These are phyloP conservation scores for Cutaneotrichosporon sp. DNA, from an alignment of 1,284 basidiomycete genomes.

Conservation along the genomic window DNA sequence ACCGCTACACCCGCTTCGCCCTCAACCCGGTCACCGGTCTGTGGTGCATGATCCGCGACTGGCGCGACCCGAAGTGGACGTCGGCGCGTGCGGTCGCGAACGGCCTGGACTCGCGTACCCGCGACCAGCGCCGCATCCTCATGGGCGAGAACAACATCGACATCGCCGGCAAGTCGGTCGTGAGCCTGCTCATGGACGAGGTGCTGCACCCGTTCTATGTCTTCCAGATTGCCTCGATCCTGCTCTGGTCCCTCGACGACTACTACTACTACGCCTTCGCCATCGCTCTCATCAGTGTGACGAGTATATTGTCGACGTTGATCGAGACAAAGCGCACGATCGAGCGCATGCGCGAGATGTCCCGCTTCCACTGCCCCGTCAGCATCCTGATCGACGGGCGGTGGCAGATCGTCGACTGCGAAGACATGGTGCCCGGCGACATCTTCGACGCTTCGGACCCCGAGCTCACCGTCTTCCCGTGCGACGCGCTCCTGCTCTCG, in stretches of 20 bases:
- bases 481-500: conserved; percentile 68
- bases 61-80: conserved; percentile 84
- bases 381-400: conserved; percentile 69
- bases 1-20: conserved; percentile 86
- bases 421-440: conserved; percentile 87
- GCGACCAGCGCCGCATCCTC: conserved; percentile 68
- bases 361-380: conserved; percentile 81
- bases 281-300: conserved; percentile 86
- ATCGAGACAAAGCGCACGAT: conserved; percentile 96
- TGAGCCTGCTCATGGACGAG: conserved; percentile 87
- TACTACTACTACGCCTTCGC: conserved; percentile 99
- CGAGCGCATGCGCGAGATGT: conserved; percentile 94
- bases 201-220: conserved; percentile 96
- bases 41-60: conserved; percentile 84
- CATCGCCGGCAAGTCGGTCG: conserved; percentile 80
- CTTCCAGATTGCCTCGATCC: conserved; percentile 95
- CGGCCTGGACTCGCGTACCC: conserved; percentile 63
- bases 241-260: conserved; percentile 92
- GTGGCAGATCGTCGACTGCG: conserved; percentile 75
- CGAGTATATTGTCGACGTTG: conserved; percentile 83
- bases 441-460: conserved; percentile 83
- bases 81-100: conserved; percentile 63
- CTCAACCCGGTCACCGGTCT: conserved; percentile 81
- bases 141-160: conserved; percentile 91
- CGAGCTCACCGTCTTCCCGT: conserved; percentile 75